Conservation (phyloP, 1,284 basidiomycete species). For the Apiotrichum brassicae region DNA sequence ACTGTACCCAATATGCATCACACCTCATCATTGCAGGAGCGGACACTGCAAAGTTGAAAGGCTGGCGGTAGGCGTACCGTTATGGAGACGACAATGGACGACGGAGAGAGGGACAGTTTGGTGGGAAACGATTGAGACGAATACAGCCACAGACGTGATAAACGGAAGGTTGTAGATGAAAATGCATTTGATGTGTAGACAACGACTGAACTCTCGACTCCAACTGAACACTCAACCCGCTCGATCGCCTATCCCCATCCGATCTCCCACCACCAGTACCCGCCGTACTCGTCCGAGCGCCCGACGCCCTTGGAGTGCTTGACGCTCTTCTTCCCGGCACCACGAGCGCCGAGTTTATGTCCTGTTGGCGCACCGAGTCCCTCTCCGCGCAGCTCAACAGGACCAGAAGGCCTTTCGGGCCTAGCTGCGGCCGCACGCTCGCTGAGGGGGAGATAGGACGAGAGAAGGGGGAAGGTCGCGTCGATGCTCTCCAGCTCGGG, state of each 20-base stretch:
- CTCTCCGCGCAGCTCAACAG: slow-evolving; percentile 26
- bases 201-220: too few species aligned
- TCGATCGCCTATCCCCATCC: slow-evolving; percentile 41
- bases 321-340: slow-evolving; percentile 33
- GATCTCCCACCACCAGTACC: slow-evolving; percentile 49
- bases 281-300: slow-evolving; percentile 39
- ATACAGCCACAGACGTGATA: too few species aligned
- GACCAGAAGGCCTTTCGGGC: too few species aligned
- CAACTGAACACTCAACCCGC: too few species aligned
- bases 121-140: too few species aligned
- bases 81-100: too few species aligned
- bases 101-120: too few species aligned
- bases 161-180: too few species aligned
- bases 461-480: slow-evolving; percentile 33
- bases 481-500: slow-evolving; percentile 45
- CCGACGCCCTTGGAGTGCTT: slow-evolving; percentile 42
- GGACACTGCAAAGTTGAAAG: too few species aligned
- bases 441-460: slow-evolving; percentile 24
- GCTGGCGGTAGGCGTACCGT: too few species aligned
- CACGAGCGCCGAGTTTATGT: slow-evolving; percentile 33
- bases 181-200: too few species aligned
- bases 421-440: slow-evolving; percentile 18
- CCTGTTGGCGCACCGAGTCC: slow-evolving; percentile 27
- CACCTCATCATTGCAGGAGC: neutral
- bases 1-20: slow-evolving; percentile 1